phyloP scores from a whole-genome alignment of 345 rosid species.

The Eucalyptus caleyi region DNA sequence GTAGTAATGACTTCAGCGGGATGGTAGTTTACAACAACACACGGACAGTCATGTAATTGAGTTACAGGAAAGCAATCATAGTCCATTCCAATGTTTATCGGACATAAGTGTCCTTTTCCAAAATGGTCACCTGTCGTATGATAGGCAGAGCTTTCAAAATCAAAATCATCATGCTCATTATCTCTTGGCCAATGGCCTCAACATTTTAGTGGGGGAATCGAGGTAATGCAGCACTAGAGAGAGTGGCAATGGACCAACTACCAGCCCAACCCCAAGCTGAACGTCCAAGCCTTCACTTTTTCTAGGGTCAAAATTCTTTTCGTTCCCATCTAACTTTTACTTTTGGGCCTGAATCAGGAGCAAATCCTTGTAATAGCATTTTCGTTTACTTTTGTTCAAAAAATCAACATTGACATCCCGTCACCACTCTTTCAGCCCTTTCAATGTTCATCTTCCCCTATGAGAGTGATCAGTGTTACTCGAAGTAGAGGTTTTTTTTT shows the following conservation, averaged over 20 bases:
- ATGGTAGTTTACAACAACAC: neutral
- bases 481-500: neutral
- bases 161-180: neutral
- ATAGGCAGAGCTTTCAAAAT: neutral
- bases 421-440: neutral
- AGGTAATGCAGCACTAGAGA: neutral
- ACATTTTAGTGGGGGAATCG: neutral
- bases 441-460: neutral
- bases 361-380: neutral
- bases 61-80: neutral
- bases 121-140: neutral
- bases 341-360: neutral
- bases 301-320: neutral
- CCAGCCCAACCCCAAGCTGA: neutral
- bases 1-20: neutral
- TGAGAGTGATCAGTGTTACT: neutral
- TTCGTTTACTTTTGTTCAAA: neutral
- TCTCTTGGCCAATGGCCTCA: neutral
- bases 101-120: neutral
- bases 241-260: neutral
- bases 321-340: neutral
- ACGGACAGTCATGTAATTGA: neutral
- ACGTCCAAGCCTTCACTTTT: neutral
- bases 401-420: neutral
- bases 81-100: neutral